These are phyloP conservation scores for Bacidia gigantensis DNA, from an alignment of 495 filamentous ascomycete genomes.

Conservation along the genomic window DNA sequence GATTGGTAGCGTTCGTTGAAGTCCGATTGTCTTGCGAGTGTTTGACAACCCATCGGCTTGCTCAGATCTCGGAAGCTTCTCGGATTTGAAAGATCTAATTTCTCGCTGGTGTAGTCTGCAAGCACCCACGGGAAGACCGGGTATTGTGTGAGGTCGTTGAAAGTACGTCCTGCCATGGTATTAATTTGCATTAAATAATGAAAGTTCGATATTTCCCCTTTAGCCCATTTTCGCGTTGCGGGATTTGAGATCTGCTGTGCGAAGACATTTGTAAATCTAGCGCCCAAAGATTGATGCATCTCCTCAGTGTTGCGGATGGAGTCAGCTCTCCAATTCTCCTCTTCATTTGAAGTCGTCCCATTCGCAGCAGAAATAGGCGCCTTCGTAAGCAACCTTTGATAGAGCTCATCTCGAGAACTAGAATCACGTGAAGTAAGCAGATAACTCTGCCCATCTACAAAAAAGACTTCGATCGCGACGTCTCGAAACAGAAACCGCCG, in stretches of 20 bases:
- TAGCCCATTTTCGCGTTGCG: slow-evolving; percentile 79
- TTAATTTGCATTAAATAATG: slow-evolving; percentile 98
- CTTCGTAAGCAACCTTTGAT: slow-evolving; percentile 54
- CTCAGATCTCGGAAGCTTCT: slow-evolving; percentile 79
- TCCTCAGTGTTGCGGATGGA: slow-evolving; percentile 72
- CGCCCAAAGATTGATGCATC: slow-evolving; percentile 66
- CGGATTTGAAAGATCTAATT: slow-evolving; percentile 74
- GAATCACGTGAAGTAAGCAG: slow-evolving; percentile 69
- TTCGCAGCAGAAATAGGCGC: slow-evolving; percentile 60
- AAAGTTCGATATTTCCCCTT: slow-evolving; percentile 94
- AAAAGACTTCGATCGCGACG: slow-evolving; percentile 90
- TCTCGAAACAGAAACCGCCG: slow-evolving; percentile 89
- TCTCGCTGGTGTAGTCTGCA: slow-evolving; percentile 92
- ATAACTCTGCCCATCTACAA: slow-evolving; percentile 91
- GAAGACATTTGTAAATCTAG: slow-evolving; percentile 91
- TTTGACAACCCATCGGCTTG: slow-evolving; percentile 96
- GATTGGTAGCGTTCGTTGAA: slow-evolving; percentile 73
- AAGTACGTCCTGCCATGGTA: slow-evolving; percentile 90
- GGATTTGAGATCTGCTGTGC: slow-evolving; percentile 58
- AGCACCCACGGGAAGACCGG: slow-evolving; percentile 97
- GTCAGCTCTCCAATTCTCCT: slow-evolving; percentile 81
- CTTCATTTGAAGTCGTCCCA: slow-evolving; percentile 33
- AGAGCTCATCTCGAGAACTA: slow-evolving; percentile 61
- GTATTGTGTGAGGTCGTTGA: slow-evolving; percentile 97
- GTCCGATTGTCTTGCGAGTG: slow-evolving; percentile 52